Conservation (phyloP, 2,329 filamentous ascomycete species). For the Trichoderma oligosporum region DNA sequence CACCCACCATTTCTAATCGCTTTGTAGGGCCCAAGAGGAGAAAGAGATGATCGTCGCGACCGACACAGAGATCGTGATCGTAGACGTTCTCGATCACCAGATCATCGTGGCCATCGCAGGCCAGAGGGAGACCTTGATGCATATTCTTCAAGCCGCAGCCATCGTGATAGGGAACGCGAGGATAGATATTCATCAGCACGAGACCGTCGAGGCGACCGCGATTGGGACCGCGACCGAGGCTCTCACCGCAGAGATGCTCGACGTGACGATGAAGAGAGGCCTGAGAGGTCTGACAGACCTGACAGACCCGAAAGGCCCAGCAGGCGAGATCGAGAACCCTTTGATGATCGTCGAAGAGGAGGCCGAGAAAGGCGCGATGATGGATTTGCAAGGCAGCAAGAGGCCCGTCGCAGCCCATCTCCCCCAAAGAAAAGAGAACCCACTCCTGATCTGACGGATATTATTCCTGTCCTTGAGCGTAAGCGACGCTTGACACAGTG, state of each 20-base stretch:
- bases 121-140: slow-evolving; percentile 77
- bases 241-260: slow-evolving; percentile 58
- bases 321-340: slow-evolving; percentile 55
- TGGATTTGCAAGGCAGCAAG: slow-evolving; percentile 39
- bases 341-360: slow-evolving; percentile 49
- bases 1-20: slow-evolving; percentile 22
- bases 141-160: slow-evolving; percentile 89
- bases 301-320: too few species aligned
- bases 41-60: slow-evolving; percentile 35
- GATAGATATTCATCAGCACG: slow-evolving; percentile 74
- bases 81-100: slow-evolving; percentile 83
- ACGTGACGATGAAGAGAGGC: slow-evolving; percentile 62
- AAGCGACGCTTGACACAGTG: slow-evolving; percentile 95
- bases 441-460: slow-evolving; percentile 87
- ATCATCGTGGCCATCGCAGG: slow-evolving; percentile 63
- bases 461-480: slow-evolving; percentile 76
- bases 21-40: slow-evolving; percentile 30
- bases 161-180: slow-evolving; percentile 89
- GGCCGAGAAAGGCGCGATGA: slow-evolving; percentile 44
- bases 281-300: too few species aligned
- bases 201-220: slow-evolving; percentile 64
- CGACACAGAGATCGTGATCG: slow-evolving; percentile 51
- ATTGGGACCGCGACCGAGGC: slow-evolving; percentile 70
- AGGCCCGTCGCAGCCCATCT: slow-evolving; percentile 68
- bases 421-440: slow-evolving; percentile 89